Evolutionary conservation across 73 alveolate genomes (phyloP), one percentile per base, ranked within the genome.

Genomic region (Strombidium stylifer): DNA sequence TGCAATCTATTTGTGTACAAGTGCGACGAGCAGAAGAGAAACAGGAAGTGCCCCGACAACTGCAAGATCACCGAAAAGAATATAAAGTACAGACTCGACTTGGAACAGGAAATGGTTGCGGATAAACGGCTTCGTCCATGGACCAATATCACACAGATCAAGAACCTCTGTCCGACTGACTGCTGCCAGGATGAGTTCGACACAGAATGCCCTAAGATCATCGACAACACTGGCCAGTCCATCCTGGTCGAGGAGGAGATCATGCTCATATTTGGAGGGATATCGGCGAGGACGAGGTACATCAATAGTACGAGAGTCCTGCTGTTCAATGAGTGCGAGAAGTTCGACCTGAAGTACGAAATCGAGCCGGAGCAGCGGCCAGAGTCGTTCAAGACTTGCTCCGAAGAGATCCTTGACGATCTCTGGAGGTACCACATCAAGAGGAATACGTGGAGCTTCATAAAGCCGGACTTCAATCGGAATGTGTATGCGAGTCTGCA

Each of bases 191-290:
- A 47, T 16, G 12, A 56, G 3, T 53, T 25, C 21, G 71, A 81
- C 40, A 82, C 48, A 28, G 45, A 83, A 7, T 83, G 94, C 66
- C 12, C 24, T 16, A 26, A 76, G 52, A 31, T 62, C 20, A 6
- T 47, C 14, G 94, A 83, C 40, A 66, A 65, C 18, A 56, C 73
- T 14, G 94, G 89, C 3, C 16, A 58, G 24, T 58, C 68, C 16
- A 71, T 75, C 10, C 27, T 30, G 3, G 66, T 64, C 18, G 85
- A 47, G n/a, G 73, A 83, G 32, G 73, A 83, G 54, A 47, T 76
- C 36, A 50, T 83, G 50, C 65, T 83, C 1, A 73, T 83, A 4
- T 77, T 77, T 57, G 94, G 94, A 31, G 94, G 94, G 11, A 16
- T 50, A 5, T 32, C 94, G 0, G 54, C 21, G 15, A 66, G 94